Percentiles rank a stretch among this genome's conserved stretches.
phyloP scores from a whole-genome alignment of 2,329 filamentous ascomycete genomes.

The Alternaria novae-zelandiae region DNA sequence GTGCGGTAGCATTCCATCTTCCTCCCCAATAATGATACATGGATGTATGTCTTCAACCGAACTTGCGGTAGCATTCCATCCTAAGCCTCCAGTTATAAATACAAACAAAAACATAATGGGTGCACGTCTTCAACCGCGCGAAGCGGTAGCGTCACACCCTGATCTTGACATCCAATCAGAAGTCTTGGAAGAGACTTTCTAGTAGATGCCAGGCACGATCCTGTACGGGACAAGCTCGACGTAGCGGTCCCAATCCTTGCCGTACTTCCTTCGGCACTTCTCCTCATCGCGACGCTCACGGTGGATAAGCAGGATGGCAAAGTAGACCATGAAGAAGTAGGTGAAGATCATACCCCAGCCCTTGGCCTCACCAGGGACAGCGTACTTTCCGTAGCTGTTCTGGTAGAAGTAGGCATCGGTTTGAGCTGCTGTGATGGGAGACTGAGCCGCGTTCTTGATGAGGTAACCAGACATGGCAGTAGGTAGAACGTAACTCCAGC shows the following conservation, averaged over 20 bases:
- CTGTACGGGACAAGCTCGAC: slow-evolving; percentile 79
- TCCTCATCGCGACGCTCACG: slow-evolving; percentile 87
- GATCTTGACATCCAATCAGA: neutral
- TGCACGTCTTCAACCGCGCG: slow-evolving; percentile 9
- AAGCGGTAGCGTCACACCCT: slow-evolving; percentile 35
- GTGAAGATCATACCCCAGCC: slow-evolving; percentile 89
- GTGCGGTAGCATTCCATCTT: slow-evolving; percentile 32
- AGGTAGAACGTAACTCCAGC: slow-evolving; percentile 87
- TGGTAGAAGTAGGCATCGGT: slow-evolving; percentile 61
- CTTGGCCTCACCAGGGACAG: slow-evolving; percentile 73
- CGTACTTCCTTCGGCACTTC: slow-evolving; percentile 91
- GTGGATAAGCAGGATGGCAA: slow-evolving; percentile 84
- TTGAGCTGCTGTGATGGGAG: slow-evolving; percentile 46
- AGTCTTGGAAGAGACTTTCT: slow-evolving; percentile 2
- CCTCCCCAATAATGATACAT: neutral
- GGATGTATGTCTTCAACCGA: slow-evolving; percentile 36
- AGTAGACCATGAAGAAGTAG: slow-evolving; percentile 95
- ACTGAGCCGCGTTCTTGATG: slow-evolving; percentile 59
- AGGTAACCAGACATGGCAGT: slow-evolving; percentile 84
- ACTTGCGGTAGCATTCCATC: slow-evolving; percentile 35
- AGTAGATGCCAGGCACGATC: slow-evolving; percentile 89
- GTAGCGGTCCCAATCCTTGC: slow-evolving; percentile 89
- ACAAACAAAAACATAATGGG: neutral
- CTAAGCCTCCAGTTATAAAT: neutral
- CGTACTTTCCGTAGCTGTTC: slow-evolving; percentile 66